Evolutionary conservation across 148 eudicot species (phyloP).

Genomic region (Drosera capensis): DNA sequence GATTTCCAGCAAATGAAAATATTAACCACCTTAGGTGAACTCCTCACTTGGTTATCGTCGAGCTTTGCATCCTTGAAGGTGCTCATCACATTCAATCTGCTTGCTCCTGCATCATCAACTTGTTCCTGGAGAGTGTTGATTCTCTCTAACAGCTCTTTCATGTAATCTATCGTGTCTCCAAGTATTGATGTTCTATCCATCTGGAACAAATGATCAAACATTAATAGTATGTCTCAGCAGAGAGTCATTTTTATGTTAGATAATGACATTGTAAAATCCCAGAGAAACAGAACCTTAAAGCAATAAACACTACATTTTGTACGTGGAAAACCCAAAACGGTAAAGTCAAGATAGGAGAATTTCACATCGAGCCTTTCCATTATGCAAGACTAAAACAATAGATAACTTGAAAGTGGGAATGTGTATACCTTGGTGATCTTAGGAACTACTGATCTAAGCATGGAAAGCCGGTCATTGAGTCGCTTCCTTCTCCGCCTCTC

Average conservation of each 20-base stretch:
- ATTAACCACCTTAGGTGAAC: constrained; percentile 75
- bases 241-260: no score
- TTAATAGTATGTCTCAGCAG: no score
- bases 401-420: not conserved
- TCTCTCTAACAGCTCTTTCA: constrained; percentile 52
- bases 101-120: constrained; percentile 15
- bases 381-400: not conserved
- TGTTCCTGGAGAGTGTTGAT: constrained; percentile 46
- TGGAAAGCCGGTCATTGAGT: constrained; percentile 8
- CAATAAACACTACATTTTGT: no score
- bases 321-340: no score
- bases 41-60: constrained; percentile 26
- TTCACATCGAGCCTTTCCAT: no score
- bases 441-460: constrained; percentile 10
- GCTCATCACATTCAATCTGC: constrained; percentile 22
- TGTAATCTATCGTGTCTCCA: constrained; percentile 69
- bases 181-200: constrained; percentile 75
- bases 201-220: constrained; percentile 13
- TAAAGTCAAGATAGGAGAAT: no score
- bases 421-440: constrained; percentile 7
- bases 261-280: no score
- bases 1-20: no score
- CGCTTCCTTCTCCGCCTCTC: constrained; percentile 11
- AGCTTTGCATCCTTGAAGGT: constrained; percentile 38
- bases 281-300: no score